Evolutionary conservation across 192 early-diverging fungal genomes (phyloP), one percentile per base, ranked within the genome.

Genomic region (Radiomyces spectabilis): DNA sequence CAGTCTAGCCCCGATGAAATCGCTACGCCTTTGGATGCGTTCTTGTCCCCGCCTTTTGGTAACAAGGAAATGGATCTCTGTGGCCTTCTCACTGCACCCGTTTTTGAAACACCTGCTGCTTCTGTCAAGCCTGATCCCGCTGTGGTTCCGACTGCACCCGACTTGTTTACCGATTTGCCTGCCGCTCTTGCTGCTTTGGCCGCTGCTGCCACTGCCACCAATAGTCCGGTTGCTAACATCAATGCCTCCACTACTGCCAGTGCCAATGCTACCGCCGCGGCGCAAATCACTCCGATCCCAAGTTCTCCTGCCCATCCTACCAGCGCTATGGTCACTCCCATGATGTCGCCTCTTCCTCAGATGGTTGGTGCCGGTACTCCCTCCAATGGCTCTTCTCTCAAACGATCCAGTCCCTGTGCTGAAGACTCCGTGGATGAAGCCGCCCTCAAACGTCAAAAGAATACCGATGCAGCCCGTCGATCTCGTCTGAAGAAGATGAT

Each of bases 381-480:
- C 55, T 3, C 45, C 55, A 48, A 33, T 33, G 42, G 10, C 13
- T 21, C 5, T 50, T 50, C 49, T 50, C 58, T n/a, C n/a, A 66
- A 66, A 53, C 43, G 64, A 18, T 24, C 48, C 10, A 29, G 31
- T 33, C 4, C 30, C 9, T 10, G 16, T 1, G 12, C 10, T 35
- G 66, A 59, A 2, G 27, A 65, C 5, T 61, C 72, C 25, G 29
- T 51, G 61, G 73, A 76, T 56, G 79, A 82, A 8, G 57, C 65
- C n/a, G 59, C 73, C 16, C 32, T 79, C 21, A 84, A 84, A 53
- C 72, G 82, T 24, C 73, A 73, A 51, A 79, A 79, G 78, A 92
- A 98, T 73, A 98, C 95, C 1, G 93, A 95, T 63, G 91, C 93
- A 9, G 95, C 95, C 0, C 89, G 95, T 45, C 82, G 95, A 41